Evolutionary conservation across 2,329 filamentous ascomycete genomes (phyloP).

Genomic region (Fusarium illudens): DNA sequence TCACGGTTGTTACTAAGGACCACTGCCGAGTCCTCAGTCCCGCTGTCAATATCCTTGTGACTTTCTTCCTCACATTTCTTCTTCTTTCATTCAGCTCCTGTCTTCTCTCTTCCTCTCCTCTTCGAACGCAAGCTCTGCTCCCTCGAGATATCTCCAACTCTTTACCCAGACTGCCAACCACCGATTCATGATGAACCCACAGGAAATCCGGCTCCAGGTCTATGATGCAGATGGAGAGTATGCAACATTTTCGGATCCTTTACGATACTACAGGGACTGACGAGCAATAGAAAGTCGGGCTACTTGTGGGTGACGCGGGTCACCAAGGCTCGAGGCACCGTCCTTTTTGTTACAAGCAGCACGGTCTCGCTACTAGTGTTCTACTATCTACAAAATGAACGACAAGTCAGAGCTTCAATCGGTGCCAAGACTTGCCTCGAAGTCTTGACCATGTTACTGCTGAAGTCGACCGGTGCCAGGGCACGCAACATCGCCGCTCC

Average conservation of each 20-base stretch:
- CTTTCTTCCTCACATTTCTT: too few relatives aligned
- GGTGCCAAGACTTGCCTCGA: not conserved
- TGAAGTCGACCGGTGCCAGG: not conserved
- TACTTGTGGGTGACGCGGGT: not conserved
- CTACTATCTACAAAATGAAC: too few relatives aligned
- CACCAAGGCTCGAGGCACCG: not conserved
- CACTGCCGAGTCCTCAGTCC: not conserved
- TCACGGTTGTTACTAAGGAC: not conserved
- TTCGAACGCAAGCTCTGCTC: too few relatives aligned
- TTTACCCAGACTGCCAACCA: not conserved
- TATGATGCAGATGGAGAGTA: not conserved
- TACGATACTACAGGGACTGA: not conserved
- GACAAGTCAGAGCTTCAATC: too few relatives aligned
- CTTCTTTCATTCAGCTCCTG: too few relatives aligned
- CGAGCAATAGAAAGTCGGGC: not conserved
- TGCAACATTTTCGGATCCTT: not conserved
- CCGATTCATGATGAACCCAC: not conserved
- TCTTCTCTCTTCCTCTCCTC: too few relatives aligned
- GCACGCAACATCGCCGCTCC: not conserved
- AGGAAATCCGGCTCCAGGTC: not conserved
- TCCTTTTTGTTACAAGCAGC: not conserved
- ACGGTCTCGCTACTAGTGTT: not conserved
- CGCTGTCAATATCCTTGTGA: not conserved
- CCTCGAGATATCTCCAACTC: not conserved
- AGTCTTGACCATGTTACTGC: not conserved